phyloP scores from a whole-genome alignment of 768 basidiomycete genomes.

The Phanerochaete sordida region DNA sequence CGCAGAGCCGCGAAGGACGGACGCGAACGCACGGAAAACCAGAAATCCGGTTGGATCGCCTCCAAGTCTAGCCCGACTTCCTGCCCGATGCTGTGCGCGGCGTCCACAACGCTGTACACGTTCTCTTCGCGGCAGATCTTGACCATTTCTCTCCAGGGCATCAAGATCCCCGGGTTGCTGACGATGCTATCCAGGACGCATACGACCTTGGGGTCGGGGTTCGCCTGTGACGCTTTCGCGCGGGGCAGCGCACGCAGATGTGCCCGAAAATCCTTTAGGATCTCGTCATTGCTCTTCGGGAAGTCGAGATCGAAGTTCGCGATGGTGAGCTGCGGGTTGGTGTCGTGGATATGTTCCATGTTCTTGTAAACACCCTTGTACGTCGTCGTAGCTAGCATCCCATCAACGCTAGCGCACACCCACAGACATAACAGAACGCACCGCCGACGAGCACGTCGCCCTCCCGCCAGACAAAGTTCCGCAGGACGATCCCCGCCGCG shows the following conservation, averaged over 20 bases:
- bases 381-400: constrained; percentile 44
- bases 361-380: constrained; percentile 51
- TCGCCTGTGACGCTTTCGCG: background rate
- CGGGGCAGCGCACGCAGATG: constrained; percentile 28
- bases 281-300: constrained; percentile 52
- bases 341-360: constrained; percentile 49
- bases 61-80: constrained; percentile 54
- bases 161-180: constrained; percentile 52
- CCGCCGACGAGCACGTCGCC: constrained; percentile 64
- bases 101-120: constrained; percentile 67
- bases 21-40: constrained; percentile 54
- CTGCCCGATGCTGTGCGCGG: constrained; percentile 73
- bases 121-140: constrained; percentile 55
- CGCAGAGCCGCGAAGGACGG: background rate
- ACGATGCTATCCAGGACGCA: constrained; percentile 65
- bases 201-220: constrained; percentile 41
- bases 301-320: constrained; percentile 49
- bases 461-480: constrained; percentile 59
- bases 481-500: constrained; percentile 60
- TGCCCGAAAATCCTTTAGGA: constrained; percentile 43
- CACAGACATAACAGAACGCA: constrained; percentile 29
- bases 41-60: constrained; percentile 63
- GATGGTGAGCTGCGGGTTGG: constrained; percentile 46
- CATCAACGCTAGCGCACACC: background rate
- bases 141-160: constrained; percentile 72